Conservation (phyloP, 2,329 filamentous ascomycete genomes). For the Trichoderma afroharzianum region DNA sequence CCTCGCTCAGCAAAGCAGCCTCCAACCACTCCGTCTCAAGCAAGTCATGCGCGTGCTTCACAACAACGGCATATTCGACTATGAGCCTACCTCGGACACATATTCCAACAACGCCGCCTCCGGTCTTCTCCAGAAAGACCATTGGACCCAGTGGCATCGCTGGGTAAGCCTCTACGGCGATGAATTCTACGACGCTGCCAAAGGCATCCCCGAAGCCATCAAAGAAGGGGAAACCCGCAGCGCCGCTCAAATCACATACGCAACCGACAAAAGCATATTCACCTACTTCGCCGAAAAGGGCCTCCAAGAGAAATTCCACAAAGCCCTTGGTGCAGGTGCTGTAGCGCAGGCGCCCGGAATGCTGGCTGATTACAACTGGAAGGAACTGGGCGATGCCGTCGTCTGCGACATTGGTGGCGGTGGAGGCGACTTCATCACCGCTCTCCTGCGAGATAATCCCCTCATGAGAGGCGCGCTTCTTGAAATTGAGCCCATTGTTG, state of each 20-base stretch:
- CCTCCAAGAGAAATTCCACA: slow-evolving; percentile 33
- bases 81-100: slow-evolving; percentile 24
- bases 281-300: slow-evolving; percentile 35
- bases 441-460: slow-evolving; percentile 30
- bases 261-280: slow-evolving; percentile 40
- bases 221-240: slow-evolving; percentile 23
- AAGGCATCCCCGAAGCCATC: slow-evolving; percentile 35
- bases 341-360: slow-evolving; percentile 38
- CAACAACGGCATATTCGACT: slow-evolving; percentile 35
- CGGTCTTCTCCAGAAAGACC: slow-evolving; percentile 30
- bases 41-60: slow-evolving; percentile 13
- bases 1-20: not conserved
- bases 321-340: slow-evolving; percentile 36
- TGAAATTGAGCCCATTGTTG: slow-evolving; percentile 35
- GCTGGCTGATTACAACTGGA: slow-evolving; percentile 40
- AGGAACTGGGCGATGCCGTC: slow-evolving; percentile 30
- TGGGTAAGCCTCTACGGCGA: slow-evolving; percentile 43
- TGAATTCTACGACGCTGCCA: slow-evolving; percentile 42
- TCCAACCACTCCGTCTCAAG: slow-evolving; percentile 12
- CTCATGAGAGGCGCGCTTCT: slow-evolving; percentile 34
- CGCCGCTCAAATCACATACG: slow-evolving; percentile 38
- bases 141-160: slow-evolving; percentile 44
- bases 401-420: slow-evolving; percentile 41
- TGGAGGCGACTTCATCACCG: slow-evolving; percentile 35
- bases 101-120: slow-evolving; percentile 37